Conservation (phyloP, 75 land plant species). For the Cryptomeria japonica region DNA sequence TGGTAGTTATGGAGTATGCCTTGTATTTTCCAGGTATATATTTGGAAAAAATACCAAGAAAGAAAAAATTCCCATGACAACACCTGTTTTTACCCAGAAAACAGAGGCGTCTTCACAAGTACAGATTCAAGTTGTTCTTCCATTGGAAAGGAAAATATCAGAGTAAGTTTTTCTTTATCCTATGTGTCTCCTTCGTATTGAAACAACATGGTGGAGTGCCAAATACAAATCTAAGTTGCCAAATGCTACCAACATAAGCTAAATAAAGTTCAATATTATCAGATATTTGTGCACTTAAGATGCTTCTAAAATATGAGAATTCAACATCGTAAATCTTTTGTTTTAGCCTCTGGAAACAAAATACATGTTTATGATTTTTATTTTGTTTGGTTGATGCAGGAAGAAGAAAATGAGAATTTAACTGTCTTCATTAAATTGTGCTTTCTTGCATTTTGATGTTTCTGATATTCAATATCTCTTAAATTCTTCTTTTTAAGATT, state of each 20-base stretch:
- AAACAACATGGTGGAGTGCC: not conserved
- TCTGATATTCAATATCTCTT: not conserved
- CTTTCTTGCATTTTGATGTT: not conserved
- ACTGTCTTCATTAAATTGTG: not conserved
- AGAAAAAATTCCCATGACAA: conserved; percentile 95
- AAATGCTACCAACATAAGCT: not conserved
- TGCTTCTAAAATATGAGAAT: not conserved
- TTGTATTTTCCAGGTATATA: conserved; percentile 61
- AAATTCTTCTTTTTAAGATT: not conserved
- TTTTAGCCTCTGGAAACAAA: not conserved
- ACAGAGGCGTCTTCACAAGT: conserved; percentile 43
- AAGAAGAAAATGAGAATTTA: not conserved
- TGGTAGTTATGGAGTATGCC: not conserved
- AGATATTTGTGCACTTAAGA: not conserved
- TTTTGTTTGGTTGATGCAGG: not conserved
- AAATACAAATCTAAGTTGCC: not conserved
- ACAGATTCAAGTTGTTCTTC: conserved; percentile 87
- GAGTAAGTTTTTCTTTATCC: conserved; percentile 22
- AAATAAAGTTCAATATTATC: not conserved
- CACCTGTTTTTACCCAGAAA: conserved; percentile 89
- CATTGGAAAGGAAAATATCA: conserved; percentile 51
- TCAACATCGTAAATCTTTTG: not conserved
- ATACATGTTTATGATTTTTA: not conserved
- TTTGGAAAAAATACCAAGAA: conserved; percentile 82
- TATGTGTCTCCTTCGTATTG: not conserved